A percentile compares a stretch with the other conserved stretches of the same genome.
Conservation (phyloP, 2,329 filamentous ascomycete species). For the Colletotrichum neosansevieriae region DNA sequence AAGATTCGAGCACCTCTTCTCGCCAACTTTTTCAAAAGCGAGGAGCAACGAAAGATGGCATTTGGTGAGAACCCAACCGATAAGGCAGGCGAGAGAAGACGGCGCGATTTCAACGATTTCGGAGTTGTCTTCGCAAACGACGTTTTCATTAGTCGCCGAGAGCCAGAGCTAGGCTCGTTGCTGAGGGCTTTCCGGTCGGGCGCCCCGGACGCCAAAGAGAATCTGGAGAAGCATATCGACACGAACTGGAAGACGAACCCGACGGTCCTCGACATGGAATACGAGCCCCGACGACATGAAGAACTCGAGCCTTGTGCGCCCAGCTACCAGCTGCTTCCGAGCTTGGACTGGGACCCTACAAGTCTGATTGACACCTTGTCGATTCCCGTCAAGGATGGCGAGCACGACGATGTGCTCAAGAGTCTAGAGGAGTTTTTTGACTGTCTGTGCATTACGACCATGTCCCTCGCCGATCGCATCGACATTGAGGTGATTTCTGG, state of each 20-base stretch:
- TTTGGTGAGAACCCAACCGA: background rate
- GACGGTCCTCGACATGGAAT: slow-evolving; percentile 42
- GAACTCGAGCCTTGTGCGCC: background rate
- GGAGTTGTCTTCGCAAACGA: background rate
- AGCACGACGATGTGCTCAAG: background rate
- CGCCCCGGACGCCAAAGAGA: slow-evolving; percentile 10
- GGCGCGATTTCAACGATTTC: background rate
- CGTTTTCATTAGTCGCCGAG: background rate
- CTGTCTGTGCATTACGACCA: background rate
- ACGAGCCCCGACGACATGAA: slow-evolving; percentile 12
- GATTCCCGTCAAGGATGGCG: background rate
- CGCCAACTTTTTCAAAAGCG: background rate
- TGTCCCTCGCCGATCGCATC: slow-evolving; percentile 14
- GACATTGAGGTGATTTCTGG: slow-evolving; percentile 46
- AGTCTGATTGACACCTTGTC: slow-evolving; percentile 22
- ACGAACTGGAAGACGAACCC: slow-evolving; percentile 40
- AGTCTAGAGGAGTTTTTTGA: slow-evolving; percentile 27
- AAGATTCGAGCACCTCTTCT: slow-evolving; percentile 1
- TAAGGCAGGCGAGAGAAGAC: background rate
- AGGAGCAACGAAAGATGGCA: background rate
- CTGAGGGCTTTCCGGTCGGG: background rate
- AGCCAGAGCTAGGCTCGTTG: background rate
- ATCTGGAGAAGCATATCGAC: slow-evolving; percentile 38
- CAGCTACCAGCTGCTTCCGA: background rate
- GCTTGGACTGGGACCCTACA: slow-evolving; percentile 5